A percentile compares a stretch with the other conserved stretches of the same genome.
These are phyloP conservation scores for barrel medic (Medicago truncatula) DNA, from an alignment of 306 rosid genomes.

Conservation along the genomic window DNA sequence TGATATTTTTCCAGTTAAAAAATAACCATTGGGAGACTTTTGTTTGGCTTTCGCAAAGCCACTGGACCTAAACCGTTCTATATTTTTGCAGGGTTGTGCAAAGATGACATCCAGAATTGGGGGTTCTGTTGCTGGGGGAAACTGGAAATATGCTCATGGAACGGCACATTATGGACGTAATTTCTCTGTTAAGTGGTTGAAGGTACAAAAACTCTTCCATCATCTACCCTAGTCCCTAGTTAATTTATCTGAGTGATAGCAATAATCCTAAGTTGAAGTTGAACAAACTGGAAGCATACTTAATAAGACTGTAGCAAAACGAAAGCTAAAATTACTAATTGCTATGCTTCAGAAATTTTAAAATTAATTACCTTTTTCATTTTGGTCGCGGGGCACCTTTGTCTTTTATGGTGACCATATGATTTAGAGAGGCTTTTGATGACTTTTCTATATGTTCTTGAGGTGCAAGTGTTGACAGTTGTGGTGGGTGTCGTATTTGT, in stretches of 20 bases:
- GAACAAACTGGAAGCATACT: not conserved
- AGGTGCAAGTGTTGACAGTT: slow-evolving; percentile 21
- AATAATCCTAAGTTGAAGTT: not conserved
- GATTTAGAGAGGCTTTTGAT: slow-evolving; percentile 23
- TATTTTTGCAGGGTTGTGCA: slow-evolving; percentile 87
- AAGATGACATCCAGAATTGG: slow-evolving; percentile 99
- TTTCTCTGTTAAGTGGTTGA: slow-evolving; percentile 94
- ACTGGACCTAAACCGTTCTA: slow-evolving; percentile 36
- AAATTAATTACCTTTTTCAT: not conserved
- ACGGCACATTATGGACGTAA: slow-evolving; percentile 98
- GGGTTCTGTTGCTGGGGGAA: slow-evolving; percentile 95
- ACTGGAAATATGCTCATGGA: slow-evolving; percentile 99
- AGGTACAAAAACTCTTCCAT: slow-evolving; percentile 55
- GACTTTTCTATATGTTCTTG: slow-evolving; percentile 14
- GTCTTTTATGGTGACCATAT: slow-evolving; percentile 21
- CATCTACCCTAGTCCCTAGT: slow-evolving; percentile 19
- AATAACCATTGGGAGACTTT: slow-evolving; percentile 3
- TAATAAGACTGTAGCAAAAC: slow-evolving; percentile 28
- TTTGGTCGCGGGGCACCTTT: slow-evolving; percentile 7
- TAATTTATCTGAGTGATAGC: slow-evolving; percentile 24
- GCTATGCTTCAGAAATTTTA: slow-evolving; percentile 8
- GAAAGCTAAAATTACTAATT: slow-evolving; percentile 24
- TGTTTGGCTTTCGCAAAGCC: slow-evolving; percentile 24
- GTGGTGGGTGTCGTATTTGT: not conserved
- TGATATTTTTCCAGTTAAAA: slow-evolving; percentile 19